Percentiles rank a stretch among this genome's conserved stretches.
Evolutionary conservation across 495 filamentous ascomycete species (phyloP).

Genomic region (Penicillium manginii): DNA sequence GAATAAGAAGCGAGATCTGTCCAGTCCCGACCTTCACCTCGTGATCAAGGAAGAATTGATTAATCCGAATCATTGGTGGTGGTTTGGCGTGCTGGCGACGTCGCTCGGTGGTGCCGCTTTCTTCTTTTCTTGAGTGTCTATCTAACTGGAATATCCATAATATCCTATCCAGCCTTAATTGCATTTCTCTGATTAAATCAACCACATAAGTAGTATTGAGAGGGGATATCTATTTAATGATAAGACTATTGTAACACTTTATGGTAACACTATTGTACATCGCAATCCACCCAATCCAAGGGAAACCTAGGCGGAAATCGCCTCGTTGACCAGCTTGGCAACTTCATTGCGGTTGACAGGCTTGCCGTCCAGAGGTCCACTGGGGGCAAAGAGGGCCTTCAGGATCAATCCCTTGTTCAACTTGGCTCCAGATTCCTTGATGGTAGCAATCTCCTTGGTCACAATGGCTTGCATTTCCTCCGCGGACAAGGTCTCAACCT

Average conservation of each 20-base stretch:
- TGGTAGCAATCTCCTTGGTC: slow-evolving; percentile 40
- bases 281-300: slow-evolving; percentile 8
- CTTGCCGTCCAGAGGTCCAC: slow-evolving; percentile 56
- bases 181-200: background rate
- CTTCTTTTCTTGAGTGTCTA: slow-evolving; percentile 34
- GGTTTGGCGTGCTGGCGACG: slow-evolving; percentile 71
- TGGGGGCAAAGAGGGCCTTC: slow-evolving; percentile 50
- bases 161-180: background rate
- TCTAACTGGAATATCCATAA: background rate
- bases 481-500: slow-evolving; percentile 52
- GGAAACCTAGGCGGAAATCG: slow-evolving; percentile 25
- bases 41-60: slow-evolving; percentile 50
- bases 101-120: slow-evolving; percentile 55
- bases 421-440: slow-evolving; percentile 49
- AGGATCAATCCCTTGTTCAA: slow-evolving; percentile 50
- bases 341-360: slow-evolving; percentile 56
- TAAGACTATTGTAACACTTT: slow-evolving; percentile 21
- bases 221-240: slow-evolving; percentile 4
- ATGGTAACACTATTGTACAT: slow-evolving; percentile 20
- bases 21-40: slow-evolving; percentile 26
- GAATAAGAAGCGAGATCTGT: slow-evolving; percentile 25
- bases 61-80: slow-evolving; percentile 66
- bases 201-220: background rate
- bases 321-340: slow-evolving; percentile 50
- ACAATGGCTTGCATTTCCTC: slow-evolving; percentile 56